phyloP scores from a whole-genome alignment of 805 yeast species.

The Metschnikowia henanensis region DNA sequence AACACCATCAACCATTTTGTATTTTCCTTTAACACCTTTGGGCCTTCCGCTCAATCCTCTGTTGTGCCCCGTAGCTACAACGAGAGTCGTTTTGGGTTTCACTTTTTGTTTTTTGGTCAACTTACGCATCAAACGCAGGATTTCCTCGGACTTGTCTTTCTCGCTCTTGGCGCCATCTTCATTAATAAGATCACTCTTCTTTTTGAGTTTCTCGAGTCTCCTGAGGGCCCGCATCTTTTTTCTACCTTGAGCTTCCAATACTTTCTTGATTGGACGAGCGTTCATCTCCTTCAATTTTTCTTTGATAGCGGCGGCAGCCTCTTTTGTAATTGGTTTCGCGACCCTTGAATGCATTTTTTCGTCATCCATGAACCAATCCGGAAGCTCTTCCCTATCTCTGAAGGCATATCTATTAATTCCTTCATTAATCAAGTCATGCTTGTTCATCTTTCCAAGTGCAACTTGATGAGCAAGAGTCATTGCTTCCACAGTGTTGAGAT shows the following conservation, averaged over 20 bases:
- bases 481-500: constrained; percentile 89
- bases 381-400: constrained; percentile 86
- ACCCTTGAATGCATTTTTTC: constrained; percentile 85
- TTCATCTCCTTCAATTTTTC: constrained; percentile 61
- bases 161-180: constrained; percentile 88
- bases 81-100: constrained; percentile 84
- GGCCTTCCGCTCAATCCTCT: constrained; percentile 94
- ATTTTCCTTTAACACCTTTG: constrained; percentile 93
- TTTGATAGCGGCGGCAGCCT: constrained; percentile 49
- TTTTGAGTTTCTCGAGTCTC: constrained; percentile 83
- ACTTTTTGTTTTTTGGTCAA: constrained; percentile 67
- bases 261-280: constrained; percentile 98
- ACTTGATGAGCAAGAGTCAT: constrained; percentile 98
- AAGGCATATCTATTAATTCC: constrained; percentile 91
- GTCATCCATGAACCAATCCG: constrained; percentile 97
- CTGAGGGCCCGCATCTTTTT: constrained; percentile 91
- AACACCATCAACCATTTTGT: constrained; percentile 99
- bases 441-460: constrained; percentile 84
- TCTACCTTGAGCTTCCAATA: constrained; percentile 96
- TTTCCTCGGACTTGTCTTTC: constrained; percentile 92
- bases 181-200: constrained; percentile 88
- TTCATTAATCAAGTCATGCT: constrained; percentile 85
- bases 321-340: constrained; percentile 91
- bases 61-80: constrained; percentile 84
- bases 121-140: constrained; percentile 79